These are phyloP conservation scores for Didymellaceae sp. DNA, from an alignment of 2,329 filamentous ascomycete species.

Conservation along the genomic window DNA sequence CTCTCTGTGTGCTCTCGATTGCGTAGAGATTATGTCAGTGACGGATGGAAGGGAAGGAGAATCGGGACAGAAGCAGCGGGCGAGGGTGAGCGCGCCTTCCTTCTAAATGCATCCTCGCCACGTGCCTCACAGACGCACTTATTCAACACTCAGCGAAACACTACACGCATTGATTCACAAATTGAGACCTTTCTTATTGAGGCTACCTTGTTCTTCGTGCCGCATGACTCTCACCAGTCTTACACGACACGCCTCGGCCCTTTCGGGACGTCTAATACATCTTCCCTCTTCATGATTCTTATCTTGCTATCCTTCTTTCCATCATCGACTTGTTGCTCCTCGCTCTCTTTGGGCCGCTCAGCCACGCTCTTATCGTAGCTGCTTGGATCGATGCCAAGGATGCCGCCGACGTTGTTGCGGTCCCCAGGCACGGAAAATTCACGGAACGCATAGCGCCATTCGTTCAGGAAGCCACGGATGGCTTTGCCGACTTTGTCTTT, in stretches of 20 bases:
- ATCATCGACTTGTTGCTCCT: constrained; percentile 31
- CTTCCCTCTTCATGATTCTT: constrained; percentile 48
- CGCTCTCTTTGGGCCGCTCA: constrained; percentile 45
- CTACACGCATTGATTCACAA: not conserved
- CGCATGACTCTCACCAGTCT: constrained; percentile 16
- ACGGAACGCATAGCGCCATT: constrained; percentile 94
- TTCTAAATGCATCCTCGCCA: not conserved
- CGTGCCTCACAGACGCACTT: not conserved
- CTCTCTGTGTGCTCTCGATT: no score
- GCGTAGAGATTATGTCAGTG: no score
- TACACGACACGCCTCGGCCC: constrained; percentile 42
- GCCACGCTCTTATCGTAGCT: constrained; percentile 60
- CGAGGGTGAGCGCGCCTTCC: constrained; percentile 25
- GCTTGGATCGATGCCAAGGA: constrained; percentile 68
- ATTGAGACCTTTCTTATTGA: constrained; percentile 19
- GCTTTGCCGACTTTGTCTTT: constrained; percentile 99
- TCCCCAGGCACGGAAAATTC: constrained; percentile 98
- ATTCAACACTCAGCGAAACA: not conserved
- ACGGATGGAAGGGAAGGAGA: no score
- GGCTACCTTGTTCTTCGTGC: constrained; percentile 10
- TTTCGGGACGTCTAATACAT: constrained; percentile 45
- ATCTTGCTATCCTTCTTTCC: constrained; percentile 45
- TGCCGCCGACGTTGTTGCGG: constrained; percentile 76
- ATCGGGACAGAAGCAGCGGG: no score
- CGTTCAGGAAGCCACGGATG: constrained; percentile 86